Evolutionary conservation across 208 protist species (phyloP).

Genomic region (Leishmania lainsoni): DNA sequence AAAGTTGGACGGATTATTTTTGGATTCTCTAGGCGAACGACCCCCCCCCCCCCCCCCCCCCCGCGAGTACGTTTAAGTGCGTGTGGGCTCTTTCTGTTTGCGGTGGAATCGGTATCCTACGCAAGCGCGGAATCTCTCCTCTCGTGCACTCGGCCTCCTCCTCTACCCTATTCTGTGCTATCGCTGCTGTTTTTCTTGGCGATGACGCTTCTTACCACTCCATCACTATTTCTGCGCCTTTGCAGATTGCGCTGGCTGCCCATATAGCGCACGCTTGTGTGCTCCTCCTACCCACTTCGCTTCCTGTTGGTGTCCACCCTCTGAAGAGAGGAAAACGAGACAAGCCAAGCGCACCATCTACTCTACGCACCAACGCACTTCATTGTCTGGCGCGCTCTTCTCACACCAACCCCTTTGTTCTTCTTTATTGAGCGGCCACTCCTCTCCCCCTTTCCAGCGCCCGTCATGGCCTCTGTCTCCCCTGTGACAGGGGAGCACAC

Average conservation of each 20-base stretch:
- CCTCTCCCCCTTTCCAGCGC: not conserved
- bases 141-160: not conserved
- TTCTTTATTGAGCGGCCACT: not conserved
- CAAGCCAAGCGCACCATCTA: not conserved
- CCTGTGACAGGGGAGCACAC: not conserved
- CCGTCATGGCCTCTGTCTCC: not conserved
- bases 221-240: not conserved
- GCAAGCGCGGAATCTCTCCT: not conserved
- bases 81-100: not conserved
- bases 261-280: not conserved
- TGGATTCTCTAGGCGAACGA: not conserved
- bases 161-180: not conserved
- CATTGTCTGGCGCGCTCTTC: not conserved
- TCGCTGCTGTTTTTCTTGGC: not conserved
- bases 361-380: not conserved
- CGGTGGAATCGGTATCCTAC: not conserved
- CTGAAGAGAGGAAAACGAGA: not conserved
- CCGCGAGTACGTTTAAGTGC: not conserved
- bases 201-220: not conserved
- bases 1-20: not conserved
- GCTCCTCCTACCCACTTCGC: not conserved
- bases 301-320: not conserved
- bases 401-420: not conserved
- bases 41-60: too few species aligned
- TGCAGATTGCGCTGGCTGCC: not conserved